Conservation (phyloP, 768 basidiomycete species). For the Suillus paluster region DNA sequence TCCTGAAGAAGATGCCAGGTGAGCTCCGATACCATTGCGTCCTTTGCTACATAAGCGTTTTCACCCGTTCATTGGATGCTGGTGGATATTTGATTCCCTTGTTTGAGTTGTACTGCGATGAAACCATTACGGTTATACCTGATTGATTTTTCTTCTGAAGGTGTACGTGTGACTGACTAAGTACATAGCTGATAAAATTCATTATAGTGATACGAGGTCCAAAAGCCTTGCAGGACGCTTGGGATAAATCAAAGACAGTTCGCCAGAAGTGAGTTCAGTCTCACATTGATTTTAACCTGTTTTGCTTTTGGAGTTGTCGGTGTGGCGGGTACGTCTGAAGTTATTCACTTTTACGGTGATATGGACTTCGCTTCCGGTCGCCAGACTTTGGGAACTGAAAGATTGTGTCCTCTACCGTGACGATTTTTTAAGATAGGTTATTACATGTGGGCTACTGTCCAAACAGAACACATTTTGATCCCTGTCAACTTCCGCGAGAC, state of each 20-base stretch:
- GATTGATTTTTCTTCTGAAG: not conserved
- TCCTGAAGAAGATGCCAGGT: slow-evolving; percentile 81
- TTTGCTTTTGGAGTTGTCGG: not conserved
- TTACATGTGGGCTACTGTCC: not conserved
- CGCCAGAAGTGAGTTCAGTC: slow-evolving; percentile 78
- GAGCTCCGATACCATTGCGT: slow-evolving; percentile 27
- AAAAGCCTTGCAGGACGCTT: slow-evolving; percentile 77
- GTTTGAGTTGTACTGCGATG: not conserved
- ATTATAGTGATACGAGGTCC: slow-evolving; percentile 78
- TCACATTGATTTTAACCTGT: not conserved
- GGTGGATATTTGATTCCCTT: not conserved
- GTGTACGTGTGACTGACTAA: not conserved
- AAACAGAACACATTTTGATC: not conserved
- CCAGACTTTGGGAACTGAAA: not conserved
- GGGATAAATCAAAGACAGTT: slow-evolving; percentile 88
- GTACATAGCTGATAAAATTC: not conserved
- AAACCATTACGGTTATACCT: slow-evolving; percentile 9
- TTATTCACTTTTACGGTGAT: not conserved
- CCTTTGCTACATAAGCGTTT: not conserved
- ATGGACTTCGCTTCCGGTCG: not conserved
- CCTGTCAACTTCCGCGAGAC: not conserved
- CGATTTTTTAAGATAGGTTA: not conserved
- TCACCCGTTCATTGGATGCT: not conserved
- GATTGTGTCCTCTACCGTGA: not conserved
- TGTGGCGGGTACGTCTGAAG: not conserved